Evolutionary conservation across 2,329 filamentous ascomycete genomes (phyloP).

Genomic region (Trematosphaeria pertusa): DNA sequence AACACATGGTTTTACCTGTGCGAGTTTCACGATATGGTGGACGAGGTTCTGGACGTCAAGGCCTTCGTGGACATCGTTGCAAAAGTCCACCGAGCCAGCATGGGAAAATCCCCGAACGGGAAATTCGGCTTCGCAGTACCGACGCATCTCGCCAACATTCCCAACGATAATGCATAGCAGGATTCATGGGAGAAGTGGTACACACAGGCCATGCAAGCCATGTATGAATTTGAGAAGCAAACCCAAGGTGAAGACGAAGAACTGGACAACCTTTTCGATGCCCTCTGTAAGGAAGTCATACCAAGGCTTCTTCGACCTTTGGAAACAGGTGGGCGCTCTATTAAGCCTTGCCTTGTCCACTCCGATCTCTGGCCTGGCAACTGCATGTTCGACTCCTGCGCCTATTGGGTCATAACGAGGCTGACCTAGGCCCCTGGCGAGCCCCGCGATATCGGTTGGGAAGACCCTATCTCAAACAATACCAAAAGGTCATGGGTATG

Average conservation of each 20-base stretch:
- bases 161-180: slow-evolving; percentile 7
- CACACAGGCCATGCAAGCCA: slow-evolving; percentile 5
- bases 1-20: slow-evolving; percentile 15
- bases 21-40: slow-evolving; percentile 13
- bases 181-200: slow-evolving; percentile 14
- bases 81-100: slow-evolving; percentile 12
- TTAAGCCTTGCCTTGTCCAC: slow-evolving; percentile 39
- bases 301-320: slow-evolving; percentile 41
- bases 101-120: slow-evolving; percentile 8
- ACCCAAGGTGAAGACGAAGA: slow-evolving; percentile 12
- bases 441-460: slow-evolving; percentile 7
- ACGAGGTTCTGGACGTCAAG: slow-evolving; percentile 7
- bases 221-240: slow-evolving; percentile 8
- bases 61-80: slow-evolving; percentile 8
- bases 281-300: slow-evolving; percentile 8
- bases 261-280: slow-evolving; percentile 9
- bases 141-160: slow-evolving; percentile 15
- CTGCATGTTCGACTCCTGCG: slow-evolving; percentile 14
- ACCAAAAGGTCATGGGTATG: not conserved
- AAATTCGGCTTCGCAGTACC: slow-evolving; percentile 10
- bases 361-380: slow-evolving; percentile 45
- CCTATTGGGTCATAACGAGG: slow-evolving; percentile 18
- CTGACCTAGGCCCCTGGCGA: slow-evolving; percentile 15
- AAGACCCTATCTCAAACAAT: not conserved
- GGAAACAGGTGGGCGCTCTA: slow-evolving; percentile 31